Evolutionary conservation across 2,329 filamentous ascomycete genomes (phyloP), one percentile per base, ranked within the genome.

Genomic region (Catunica adiposa): DNA sequence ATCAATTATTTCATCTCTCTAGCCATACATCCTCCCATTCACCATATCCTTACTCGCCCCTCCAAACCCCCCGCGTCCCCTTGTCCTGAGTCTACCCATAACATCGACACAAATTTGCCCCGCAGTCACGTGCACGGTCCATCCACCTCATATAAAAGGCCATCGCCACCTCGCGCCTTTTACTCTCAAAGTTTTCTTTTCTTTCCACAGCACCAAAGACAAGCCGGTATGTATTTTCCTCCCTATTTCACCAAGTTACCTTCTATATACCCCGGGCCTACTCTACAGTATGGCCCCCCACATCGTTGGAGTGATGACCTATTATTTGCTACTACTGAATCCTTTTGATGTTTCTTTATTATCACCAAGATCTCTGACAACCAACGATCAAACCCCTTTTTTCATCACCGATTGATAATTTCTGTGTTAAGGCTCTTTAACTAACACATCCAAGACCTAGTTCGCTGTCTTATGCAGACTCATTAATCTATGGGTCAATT

Each of bases 341-440:
- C 14, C 22, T 3, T 66, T 69, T 79, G 77, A 78, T 77, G 71
- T 73, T 69, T 69, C 68, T 66, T 71, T 53, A 75, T 77, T 76
- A 79, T 80, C 77, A 82, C 79, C 79, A 82, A 83, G 79, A 83
- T 83, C 78, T 82, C 79, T 83, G 79, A 83, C n/a, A 77, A 22
- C 53, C 52, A 52, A 50, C 37, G 46, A 34, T 11, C n/a, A n/a
- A 44, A 23, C 17, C 38, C 8, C 14, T 29, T 31, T 38, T 9
- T 17, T 22, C 17, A n/a, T 48, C 8, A 11, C 8, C 22, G 17
- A n/a, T 25, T 9, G 7, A 5, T 25, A 11, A 29, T 48, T 22
- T 42, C 17, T 53, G 51, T 31, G 50, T 20, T 23, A n/a, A 37
- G n/a, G 50, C 29, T 17, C 29, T 53, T 9, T 3, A 53, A 40